Conservation (phyloP, 2,329 filamentous ascomycete genomes). For the Piedraia hortae region DNA sequence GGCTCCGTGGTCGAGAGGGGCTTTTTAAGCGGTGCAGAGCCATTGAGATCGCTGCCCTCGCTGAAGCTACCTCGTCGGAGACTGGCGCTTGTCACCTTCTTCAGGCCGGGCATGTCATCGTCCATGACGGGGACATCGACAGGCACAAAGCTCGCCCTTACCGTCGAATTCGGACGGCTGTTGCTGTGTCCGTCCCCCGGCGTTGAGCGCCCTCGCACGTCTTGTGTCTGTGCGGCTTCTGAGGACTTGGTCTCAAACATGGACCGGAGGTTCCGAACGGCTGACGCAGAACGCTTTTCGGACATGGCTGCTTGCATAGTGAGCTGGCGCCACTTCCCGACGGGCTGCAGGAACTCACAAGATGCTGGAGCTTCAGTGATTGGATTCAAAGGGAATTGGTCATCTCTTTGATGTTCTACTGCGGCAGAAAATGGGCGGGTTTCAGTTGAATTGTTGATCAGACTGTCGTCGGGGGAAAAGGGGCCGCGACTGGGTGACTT, state of each 20-base stretch:
- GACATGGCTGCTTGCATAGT: slow-evolving; percentile 24
- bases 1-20: slow-evolving; percentile 9
- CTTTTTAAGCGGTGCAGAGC: slow-evolving; percentile 13
- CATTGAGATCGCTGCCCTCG: slow-evolving; percentile 12
- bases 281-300: slow-evolving; percentile 12
- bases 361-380: too few species aligned
- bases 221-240: slow-evolving; percentile 7
- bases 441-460: too few species aligned
- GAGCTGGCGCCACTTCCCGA: too few species aligned
- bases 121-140: slow-evolving; percentile 11
- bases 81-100: slow-evolving; percentile 6
- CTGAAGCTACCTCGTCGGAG: slow-evolving; percentile 15
- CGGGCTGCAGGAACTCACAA: too few species aligned
- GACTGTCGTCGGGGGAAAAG: too few species aligned
- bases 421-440: too few species aligned
- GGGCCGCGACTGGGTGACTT: too few species aligned
- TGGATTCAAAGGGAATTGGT: too few species aligned
- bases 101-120: slow-evolving; percentile 3
- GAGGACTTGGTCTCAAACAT: slow-evolving; percentile 21
- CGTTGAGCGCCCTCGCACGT: slow-evolving; percentile 19
- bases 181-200: slow-evolving; percentile 11
- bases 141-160: slow-evolving; percentile 22
- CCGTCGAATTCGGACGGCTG: slow-evolving; percentile 15
- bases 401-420: too few species aligned
- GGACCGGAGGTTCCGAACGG: slow-evolving; percentile 22